A percentile compares a stretch with the other conserved stretches of the same genome.
phyloP scores from a whole-genome alignment of 495 filamentous ascomycete species.

The Neurospora sp. region DNA sequence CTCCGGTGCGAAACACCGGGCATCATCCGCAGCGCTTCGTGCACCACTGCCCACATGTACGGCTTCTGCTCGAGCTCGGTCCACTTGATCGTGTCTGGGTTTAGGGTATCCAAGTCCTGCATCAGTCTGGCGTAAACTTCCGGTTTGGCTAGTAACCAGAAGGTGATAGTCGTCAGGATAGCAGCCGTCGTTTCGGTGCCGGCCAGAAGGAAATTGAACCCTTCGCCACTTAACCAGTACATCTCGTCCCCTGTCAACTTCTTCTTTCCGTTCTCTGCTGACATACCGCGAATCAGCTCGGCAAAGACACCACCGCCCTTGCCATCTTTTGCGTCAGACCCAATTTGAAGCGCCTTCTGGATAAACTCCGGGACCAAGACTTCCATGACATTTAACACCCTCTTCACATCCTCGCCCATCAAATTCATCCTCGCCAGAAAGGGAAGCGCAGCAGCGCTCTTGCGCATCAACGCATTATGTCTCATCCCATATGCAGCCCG shows the following conservation, averaged over 20 bases:
- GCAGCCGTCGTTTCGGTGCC: slow-evolving; percentile 24
- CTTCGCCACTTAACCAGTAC: slow-evolving; percentile 24
- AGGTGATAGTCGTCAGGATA: slow-evolving; percentile 22
- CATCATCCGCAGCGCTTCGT: slow-evolving; percentile 34
- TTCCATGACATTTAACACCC: slow-evolving; percentile 8
- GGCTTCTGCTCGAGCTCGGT: slow-evolving; percentile 31
- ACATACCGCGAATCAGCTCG: slow-evolving; percentile 8
- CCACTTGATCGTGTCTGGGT: slow-evolving; percentile 12
- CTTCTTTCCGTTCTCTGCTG: neutral
- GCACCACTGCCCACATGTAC: slow-evolving; percentile 35
- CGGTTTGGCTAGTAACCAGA: slow-evolving; percentile 21
- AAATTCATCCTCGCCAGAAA: slow-evolving; percentile 8
- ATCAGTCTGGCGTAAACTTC: slow-evolving; percentile 17
- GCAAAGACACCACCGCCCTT: slow-evolving; percentile 12
- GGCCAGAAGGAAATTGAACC: slow-evolving; percentile 16
- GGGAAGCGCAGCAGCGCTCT: slow-evolving; percentile 8
- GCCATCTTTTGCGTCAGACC: slow-evolving; percentile 1
- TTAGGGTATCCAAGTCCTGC: slow-evolving; percentile 18
- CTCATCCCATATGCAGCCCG: slow-evolving; percentile 24
- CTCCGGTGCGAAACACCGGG: slow-evolving; percentile 25
- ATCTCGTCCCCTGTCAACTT: slow-evolving; percentile 16
- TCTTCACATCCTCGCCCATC: slow-evolving; percentile 14
- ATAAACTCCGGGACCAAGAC: slow-evolving; percentile 14
- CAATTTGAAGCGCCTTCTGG: slow-evolving; percentile 5
- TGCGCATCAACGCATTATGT: slow-evolving; percentile 8